Conservation (phyloP, 306 rosid species). For the Inga laurina region DNA sequence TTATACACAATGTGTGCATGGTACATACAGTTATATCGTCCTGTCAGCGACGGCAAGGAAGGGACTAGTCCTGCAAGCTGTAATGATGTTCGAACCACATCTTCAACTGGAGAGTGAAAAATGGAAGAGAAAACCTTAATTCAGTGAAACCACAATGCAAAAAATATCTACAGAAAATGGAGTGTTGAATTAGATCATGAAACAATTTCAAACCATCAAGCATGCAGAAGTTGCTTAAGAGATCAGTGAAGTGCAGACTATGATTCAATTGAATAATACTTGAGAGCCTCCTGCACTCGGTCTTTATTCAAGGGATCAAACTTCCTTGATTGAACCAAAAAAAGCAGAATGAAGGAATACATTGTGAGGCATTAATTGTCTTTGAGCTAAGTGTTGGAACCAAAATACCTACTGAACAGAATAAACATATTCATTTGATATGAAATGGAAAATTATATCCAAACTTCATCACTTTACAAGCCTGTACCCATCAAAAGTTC, state of each 20-base stretch:
- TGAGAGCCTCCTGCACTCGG: slow-evolving; percentile 52
- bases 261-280: slow-evolving; percentile 57
- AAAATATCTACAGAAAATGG: background rate
- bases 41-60: too few relatives aligned
- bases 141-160: background rate
- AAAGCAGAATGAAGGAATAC: slow-evolving; percentile 54
- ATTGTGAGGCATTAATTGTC: slow-evolving; percentile 50
- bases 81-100: too few relatives aligned
- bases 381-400: slow-evolving; percentile 53
- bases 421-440: background rate
- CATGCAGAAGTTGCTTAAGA: background rate
- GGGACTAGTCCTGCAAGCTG: too few relatives aligned
- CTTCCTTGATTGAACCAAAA: slow-evolving; percentile 51
- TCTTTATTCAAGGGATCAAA: slow-evolving; percentile 44
- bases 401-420: slow-evolving; percentile 35
- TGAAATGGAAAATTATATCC: background rate
- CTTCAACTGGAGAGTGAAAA: too few relatives aligned
- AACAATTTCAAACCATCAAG: background rate
- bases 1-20: too few relatives aligned
- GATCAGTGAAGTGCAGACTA: slow-evolving; percentile 37
- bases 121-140: too few relatives aligned
- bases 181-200: background rate
- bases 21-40: too few relatives aligned
- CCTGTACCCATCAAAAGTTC: slow-evolving; percentile 48
- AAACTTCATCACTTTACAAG: background rate